These are phyloP conservation scores for Hagleromyces aurorensis DNA, from an alignment of 805 yeast genomes.

Conservation along the genomic window DNA sequence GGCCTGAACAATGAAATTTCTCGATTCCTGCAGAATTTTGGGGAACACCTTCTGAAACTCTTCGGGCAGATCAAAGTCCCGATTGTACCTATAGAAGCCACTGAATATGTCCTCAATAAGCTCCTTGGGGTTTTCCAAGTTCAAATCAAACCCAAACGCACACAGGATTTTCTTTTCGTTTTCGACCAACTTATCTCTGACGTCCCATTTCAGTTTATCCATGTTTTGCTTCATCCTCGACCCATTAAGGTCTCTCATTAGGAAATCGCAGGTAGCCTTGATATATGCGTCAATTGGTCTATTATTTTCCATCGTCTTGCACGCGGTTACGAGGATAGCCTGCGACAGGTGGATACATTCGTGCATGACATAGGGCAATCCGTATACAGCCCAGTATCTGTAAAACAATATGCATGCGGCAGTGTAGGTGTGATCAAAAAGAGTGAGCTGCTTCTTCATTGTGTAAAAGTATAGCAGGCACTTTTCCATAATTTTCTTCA, in stretches of 20 bases:
- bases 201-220: conserved; percentile 32
- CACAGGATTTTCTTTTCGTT: conserved; percentile 28
- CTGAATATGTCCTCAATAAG: conserved; percentile 30
- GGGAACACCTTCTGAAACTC: conserved; percentile 26
- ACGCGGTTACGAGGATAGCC: conserved; percentile 31
- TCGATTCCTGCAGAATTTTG: conserved; percentile 27
- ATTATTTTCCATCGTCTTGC: conserved; percentile 32
- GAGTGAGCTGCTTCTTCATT: conserved; percentile 27
- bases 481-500: conserved; percentile 29
- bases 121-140: conserved; percentile 30
- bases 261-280: conserved; percentile 27
- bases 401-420: conserved; percentile 30
- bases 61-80: conserved; percentile 25
- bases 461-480: conserved; percentile 30
- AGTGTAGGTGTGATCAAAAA: conserved; percentile 32
- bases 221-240: conserved; percentile 19
- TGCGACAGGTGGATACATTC: conserved; percentile 29
- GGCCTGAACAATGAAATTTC: conserved; percentile 30
- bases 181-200: conserved; percentile 28
- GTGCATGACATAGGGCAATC: conserved; percentile 21
- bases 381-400: conserved; percentile 30
- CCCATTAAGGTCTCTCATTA: conserved; percentile 17
- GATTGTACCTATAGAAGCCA: conserved; percentile 25
- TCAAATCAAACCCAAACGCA: conserved; percentile 29
- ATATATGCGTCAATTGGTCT: conserved; percentile 31